phyloP scores from a whole-genome alignment of 805 yeast genomes.

The Yueomyces sinensis region DNA sequence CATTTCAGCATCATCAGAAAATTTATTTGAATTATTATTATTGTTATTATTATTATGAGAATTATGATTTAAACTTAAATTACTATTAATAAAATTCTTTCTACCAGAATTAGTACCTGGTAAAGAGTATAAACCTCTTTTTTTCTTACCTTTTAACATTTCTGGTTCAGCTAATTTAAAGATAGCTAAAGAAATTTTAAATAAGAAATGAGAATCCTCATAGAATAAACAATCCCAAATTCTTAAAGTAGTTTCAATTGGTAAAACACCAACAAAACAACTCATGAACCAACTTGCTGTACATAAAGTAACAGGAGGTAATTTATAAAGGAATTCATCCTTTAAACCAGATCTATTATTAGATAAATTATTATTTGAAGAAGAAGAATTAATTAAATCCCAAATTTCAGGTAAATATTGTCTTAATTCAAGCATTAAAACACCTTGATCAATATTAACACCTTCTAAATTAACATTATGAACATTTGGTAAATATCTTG shows the following conservation, averaged over 20 bases:
- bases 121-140: constrained; percentile 4
- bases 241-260: constrained; percentile 75
- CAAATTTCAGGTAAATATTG: constrained; percentile 79
- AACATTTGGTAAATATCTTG: constrained; percentile 75
- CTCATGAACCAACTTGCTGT: constrained; percentile 99
- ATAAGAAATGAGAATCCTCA: constrained; percentile 80
- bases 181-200: constrained; percentile 69
- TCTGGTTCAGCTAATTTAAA: constrained; percentile 64
- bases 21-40: neutral
- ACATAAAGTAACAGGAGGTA: constrained; percentile 86
- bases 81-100: too few species aligned
- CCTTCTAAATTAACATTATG: constrained; percentile 88
- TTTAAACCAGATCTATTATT: constrained; percentile 2
- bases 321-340: constrained; percentile 45
- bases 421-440: constrained; percentile 70
- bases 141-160: constrained; percentile 25
- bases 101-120: too few species aligned
- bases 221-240: constrained; percentile 93
- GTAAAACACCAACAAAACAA: constrained; percentile 79
- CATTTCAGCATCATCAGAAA: constrained; percentile 32
- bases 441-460: constrained; percentile 91
- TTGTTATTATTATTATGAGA: neutral
- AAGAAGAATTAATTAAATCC: constrained; percentile 32
- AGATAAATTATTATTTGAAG: constrained; percentile 1
- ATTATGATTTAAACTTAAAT: neutral